Evolutionary conservation across 352 stramenopile species (phyloP), one percentile per base, ranked within the genome.

Genomic region (Phytophthora boehmeriae): DNA sequence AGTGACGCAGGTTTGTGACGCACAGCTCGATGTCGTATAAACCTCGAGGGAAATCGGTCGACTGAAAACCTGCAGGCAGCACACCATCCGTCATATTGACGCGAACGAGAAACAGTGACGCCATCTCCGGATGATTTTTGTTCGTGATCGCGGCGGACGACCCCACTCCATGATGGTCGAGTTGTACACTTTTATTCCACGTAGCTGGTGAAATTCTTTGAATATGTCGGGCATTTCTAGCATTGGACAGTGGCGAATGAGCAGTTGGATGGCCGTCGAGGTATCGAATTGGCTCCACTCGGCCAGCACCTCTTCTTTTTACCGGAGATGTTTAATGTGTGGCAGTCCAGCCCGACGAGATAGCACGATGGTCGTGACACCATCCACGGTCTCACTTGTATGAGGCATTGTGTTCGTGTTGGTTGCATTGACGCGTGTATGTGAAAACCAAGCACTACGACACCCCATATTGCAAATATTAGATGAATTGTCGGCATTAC

Each of bases 131-230:
- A 19, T 78, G 66, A 35, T 60, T 38, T 9, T 16, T 8, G 11
- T 55, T 43, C 0, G 44, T 66, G n/a, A 79, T 20, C 16, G 63
- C 73, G 1, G 73, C 66, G 14, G 74, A 60, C 1, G 41, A 0
- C 27, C n/a, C 73, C 73, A 81, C 2, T 57, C 41, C 1, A 39
- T n/a, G 17, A 81, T 48, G 0, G 73, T 76, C 16, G 61, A 62
- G 46, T 82, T 82, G 54, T 77, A 78, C 1, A 75, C 48, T 49
- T 82, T 76, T 41, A 82, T 22, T 0, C 66, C 69, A 11, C 55
- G 57, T 8, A 78, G 27, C 11, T 63, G 63, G 2, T 10, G 42
- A 25, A 78, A 78, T 0, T 50, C 30, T 2, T 39, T 50, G 8
- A 82, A 36, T 5, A 48, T 45, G 13, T 59, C 4, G 0, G 68